A percentile compares a stretch with the other conserved stretches of the same genome.
phyloP scores from a whole-genome alignment of 2,329 filamentous ascomycete species.

The Penicillium vulpinum region DNA sequence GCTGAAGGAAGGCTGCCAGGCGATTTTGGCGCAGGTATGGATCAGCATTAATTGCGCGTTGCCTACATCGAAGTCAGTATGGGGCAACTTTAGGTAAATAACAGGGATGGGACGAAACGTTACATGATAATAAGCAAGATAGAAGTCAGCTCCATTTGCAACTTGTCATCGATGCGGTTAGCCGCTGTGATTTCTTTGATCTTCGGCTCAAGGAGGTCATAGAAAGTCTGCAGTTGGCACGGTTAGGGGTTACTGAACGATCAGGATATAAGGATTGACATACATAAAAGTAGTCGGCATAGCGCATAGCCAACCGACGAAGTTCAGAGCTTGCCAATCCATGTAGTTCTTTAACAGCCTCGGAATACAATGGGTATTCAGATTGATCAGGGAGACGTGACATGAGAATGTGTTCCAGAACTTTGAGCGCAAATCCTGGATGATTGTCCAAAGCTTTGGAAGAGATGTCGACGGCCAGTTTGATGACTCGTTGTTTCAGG shows the following conservation, averaged over 20 bases:
- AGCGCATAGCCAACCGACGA: slow-evolving; percentile 82
- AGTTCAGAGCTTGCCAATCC: slow-evolving; percentile 81
- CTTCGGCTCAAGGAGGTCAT: slow-evolving; percentile 80
- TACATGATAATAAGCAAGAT: slow-evolving; percentile 92
- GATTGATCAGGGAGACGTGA: slow-evolving; percentile 74
- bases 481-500: slow-evolving; percentile 77
- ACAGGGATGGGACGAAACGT: not conserved
- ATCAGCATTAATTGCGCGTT: slow-evolving; percentile 77
- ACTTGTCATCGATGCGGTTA: slow-evolving; percentile 75
- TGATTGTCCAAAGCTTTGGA: slow-evolving; percentile 76
- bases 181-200: slow-evolving; percentile 73
- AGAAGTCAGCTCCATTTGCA: slow-evolving; percentile 81
- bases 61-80: slow-evolving; percentile 51
- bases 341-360: slow-evolving; percentile 87
- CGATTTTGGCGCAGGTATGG: slow-evolving; percentile 68
- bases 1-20: slow-evolving; percentile 75
- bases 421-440: slow-evolving; percentile 78
- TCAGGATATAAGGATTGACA: slow-evolving; percentile 24
- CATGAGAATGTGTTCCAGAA: slow-evolving; percentile 86
- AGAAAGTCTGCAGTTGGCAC: slow-evolving; percentile 63
- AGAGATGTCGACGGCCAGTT: slow-evolving; percentile 80
- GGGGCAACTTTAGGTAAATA: not conserved
- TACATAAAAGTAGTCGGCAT: slow-evolving; percentile 84
- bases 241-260: slow-evolving; percentile 13
- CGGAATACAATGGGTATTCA: slow-evolving; percentile 72